A percentile compares a stretch with the other conserved stretches of the same genome.
phyloP scores from a whole-genome alignment of 306 rosid genomes.

The Neltuma alba region DNA sequence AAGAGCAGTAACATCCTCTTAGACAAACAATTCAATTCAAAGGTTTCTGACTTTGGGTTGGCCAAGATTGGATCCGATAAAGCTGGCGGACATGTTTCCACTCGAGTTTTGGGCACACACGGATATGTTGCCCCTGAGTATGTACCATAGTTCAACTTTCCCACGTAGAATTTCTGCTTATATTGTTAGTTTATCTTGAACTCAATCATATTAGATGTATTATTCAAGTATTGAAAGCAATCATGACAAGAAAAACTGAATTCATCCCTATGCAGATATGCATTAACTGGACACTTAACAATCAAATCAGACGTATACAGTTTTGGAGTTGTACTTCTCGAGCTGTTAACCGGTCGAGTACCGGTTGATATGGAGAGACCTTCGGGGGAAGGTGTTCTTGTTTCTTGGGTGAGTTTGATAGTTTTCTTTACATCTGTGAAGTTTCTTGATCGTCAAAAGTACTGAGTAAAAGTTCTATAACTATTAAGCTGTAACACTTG shows the following conservation, averaged over 20 bases:
- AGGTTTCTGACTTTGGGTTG: constrained; percentile 95
- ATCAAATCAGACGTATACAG: constrained; percentile 95
- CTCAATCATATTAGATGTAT: not conserved
- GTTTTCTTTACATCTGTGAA: not conserved
- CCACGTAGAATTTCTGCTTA: not conserved
- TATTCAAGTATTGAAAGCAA: not conserved
- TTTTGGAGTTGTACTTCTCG: constrained; percentile 90
- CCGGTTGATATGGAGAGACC: constrained; percentile 97
- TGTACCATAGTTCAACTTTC: constrained; percentile 36
- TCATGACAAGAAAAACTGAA: constrained; percentile 2
- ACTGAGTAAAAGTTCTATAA: not conserved
- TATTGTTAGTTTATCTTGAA: constrained; percentile 11
- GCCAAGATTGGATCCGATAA: constrained; percentile 92
- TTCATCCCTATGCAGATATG: constrained; percentile 64
- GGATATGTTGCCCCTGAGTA: constrained; percentile 98
- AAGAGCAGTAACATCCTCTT: constrained; percentile 94
- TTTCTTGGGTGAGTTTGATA: constrained; percentile 77
- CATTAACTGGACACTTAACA: constrained; percentile 94
- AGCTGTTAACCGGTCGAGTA: constrained; percentile 90
- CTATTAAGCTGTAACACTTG: not conserved
- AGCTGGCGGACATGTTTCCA: constrained; percentile 96
- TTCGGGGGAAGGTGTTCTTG: constrained; percentile 87
- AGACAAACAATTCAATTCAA: constrained; percentile 79
- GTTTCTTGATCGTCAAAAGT: not conserved
- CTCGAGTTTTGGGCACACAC: constrained; percentile 91